phyloP scores from a whole-genome alignment of 108 stramenopile species.

The Fragilaria crotonensis region DNA sequence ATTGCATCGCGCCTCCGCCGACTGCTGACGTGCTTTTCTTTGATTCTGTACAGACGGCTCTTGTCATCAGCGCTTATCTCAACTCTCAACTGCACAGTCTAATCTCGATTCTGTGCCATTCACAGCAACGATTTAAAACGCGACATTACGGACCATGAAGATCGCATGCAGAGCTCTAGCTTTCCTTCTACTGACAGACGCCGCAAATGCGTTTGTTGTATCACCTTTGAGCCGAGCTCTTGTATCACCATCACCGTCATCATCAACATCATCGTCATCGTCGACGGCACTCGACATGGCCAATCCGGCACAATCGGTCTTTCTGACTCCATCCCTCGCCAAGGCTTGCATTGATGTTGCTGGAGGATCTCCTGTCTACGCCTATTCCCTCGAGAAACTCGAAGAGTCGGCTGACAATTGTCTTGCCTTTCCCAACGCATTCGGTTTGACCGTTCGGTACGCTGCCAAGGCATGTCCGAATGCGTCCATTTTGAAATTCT shows the following conservation, averaged over 20 bases:
- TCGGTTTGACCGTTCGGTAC: conserved; percentile 93
- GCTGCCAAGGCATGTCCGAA: conserved; percentile 98
- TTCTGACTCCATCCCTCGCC: conserved; percentile 77
- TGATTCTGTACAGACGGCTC: no score
- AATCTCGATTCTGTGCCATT: no score
- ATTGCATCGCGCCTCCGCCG: no score
- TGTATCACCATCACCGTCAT: neutral
- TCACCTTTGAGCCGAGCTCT: no score
- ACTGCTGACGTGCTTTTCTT: no score
- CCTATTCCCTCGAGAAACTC: conserved; percentile 86
- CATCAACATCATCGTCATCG: neutral
- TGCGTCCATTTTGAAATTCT: conserved; percentile 83
- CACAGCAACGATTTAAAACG: no score
- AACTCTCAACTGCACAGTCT: no score
- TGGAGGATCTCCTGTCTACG: conserved; percentile 89
- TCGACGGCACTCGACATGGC: conserved; percentile 21
- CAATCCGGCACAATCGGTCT: conserved; percentile 39
- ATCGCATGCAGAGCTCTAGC: no score
- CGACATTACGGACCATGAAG: no score
- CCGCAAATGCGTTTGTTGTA: neutral
- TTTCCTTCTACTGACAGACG: neutral
- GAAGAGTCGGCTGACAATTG: conserved; percentile 75
- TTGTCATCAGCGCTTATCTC: no score
- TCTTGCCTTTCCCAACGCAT: conserved; percentile 93
- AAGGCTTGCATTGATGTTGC: conserved; percentile 67